Percentiles rank a stretch among this genome's conserved stretches.
Evolutionary conservation across 805 yeast species (phyloP).

Genomic region (Candida endomychidarum): DNA sequence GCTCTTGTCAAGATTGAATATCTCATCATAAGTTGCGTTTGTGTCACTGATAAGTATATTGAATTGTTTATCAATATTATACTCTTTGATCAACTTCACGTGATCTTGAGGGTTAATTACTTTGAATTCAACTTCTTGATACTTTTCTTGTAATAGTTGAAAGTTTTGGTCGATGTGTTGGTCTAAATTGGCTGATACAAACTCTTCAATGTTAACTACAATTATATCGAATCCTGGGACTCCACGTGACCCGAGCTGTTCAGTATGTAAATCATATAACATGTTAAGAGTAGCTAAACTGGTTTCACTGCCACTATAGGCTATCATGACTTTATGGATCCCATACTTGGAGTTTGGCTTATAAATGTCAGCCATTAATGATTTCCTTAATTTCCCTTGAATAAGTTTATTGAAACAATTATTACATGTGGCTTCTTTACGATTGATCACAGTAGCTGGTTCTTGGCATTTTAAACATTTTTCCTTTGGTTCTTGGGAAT

Average conservation of each 20-base stretch:
- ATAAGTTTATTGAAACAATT: slow-evolving; percentile 71
- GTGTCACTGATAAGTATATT: slow-evolving; percentile 1
- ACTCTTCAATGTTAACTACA: slow-evolving; percentile 50
- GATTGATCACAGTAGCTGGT: slow-evolving; percentile 44
- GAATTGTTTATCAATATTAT: slow-evolving; percentile 14
- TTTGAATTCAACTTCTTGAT: slow-evolving; percentile 1
- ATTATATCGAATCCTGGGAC: slow-evolving; percentile 64
- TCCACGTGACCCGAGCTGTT: slow-evolving; percentile 68
- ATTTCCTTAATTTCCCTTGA: slow-evolving; percentile 76
- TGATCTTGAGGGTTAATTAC: background rate
- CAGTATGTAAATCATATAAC: slow-evolving; percentile 55
- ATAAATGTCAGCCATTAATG: slow-evolving; percentile 68
- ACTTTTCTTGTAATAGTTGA: background rate
- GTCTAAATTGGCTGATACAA: slow-evolving; percentile 12
- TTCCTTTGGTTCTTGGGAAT: background rate
- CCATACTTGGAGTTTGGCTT: slow-evolving; percentile 51
- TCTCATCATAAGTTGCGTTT: background rate
- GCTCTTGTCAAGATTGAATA: slow-evolving; percentile 42
- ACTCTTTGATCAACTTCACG: slow-evolving; percentile 7
- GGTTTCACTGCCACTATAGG: slow-evolving; percentile 66
- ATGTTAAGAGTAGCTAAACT: slow-evolving; percentile 72
- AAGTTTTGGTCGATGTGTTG: background rate
- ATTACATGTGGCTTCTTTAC: slow-evolving; percentile 67
- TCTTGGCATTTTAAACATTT: slow-evolving; percentile 49
- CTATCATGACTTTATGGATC: slow-evolving; percentile 50